Percentiles rank a stretch among this genome's conserved stretches.
phyloP scores from a whole-genome alignment of 805 yeast species.

The Kregervanrija delftensis region DNA sequence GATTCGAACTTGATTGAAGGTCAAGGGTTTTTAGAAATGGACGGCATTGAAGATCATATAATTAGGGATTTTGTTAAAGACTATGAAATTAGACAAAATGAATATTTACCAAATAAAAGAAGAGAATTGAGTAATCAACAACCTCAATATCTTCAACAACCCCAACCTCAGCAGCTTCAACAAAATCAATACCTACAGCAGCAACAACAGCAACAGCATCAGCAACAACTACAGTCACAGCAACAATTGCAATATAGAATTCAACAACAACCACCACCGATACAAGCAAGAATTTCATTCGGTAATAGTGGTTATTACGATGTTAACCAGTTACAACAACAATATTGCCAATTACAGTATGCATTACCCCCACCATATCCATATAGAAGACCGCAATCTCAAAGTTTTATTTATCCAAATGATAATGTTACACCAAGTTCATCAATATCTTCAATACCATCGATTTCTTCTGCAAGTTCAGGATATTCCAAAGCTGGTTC shows the following conservation, averaged over 20 bases:
- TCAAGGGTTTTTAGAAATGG: constrained; percentile 19
- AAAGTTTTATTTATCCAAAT: not conserved
- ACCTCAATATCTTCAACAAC: constrained; percentile 12
- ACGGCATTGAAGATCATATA: constrained; percentile 15
- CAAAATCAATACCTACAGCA: not conserved
- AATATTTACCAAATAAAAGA: not conserved
- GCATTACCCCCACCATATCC: not conserved
- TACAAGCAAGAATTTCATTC: too few species aligned
- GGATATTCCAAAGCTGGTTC: not conserved
- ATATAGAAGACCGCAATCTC: not conserved
- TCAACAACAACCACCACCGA: too few species aligned
- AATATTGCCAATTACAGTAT: too few species aligned
- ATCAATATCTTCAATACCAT: not conserved
- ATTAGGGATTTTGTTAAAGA: constrained; percentile 15
- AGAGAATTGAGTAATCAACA: constrained; percentile 5
- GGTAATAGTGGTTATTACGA: too few species aligned
- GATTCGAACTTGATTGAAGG: constrained; percentile 7
- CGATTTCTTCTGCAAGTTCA: not conserved
- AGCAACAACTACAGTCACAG: constrained; percentile 12
- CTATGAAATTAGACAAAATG: constrained; percentile 10
- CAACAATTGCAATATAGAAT: too few species aligned
- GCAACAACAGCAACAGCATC: not conserved
- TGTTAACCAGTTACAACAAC: too few species aligned
- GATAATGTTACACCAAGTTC: not conserved
- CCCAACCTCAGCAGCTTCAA: constrained; percentile 7